Evolutionary conservation across 2,329 filamentous ascomycete genomes (phyloP).

Genomic region (Cladophialophora psammophila): DNA sequence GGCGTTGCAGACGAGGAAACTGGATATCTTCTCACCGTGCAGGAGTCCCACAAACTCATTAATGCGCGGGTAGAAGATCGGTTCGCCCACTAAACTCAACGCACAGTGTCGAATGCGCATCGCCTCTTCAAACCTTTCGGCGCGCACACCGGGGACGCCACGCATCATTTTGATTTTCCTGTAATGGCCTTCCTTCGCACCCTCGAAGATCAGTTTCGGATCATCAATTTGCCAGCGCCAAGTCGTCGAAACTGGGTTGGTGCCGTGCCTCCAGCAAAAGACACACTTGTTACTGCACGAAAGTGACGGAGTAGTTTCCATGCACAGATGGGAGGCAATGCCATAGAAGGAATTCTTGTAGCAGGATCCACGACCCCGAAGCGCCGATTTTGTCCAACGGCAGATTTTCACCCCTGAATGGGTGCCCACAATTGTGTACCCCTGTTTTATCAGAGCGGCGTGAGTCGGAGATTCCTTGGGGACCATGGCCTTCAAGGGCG

Average conservation of each 20-base stretch:
- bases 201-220: constrained; percentile 85
- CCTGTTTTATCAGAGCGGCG: constrained; percentile 89
- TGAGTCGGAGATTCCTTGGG: constrained; percentile 89
- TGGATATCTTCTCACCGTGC: constrained; percentile 85
- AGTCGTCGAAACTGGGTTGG: constrained; percentile 93
- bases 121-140: constrained; percentile 90
- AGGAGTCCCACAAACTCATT: constrained; percentile 88
- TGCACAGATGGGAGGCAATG: constrained; percentile 94
- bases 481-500: constrained; percentile 85
- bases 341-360: constrained; percentile 99
- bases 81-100: constrained; percentile 89
- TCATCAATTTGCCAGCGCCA: constrained; percentile 97
- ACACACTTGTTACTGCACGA: constrained; percentile 99
- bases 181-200: constrained; percentile 91
- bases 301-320: constrained; percentile 95
- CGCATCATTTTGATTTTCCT: constrained; percentile 98
- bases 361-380: constrained; percentile 90
- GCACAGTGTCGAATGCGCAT: constrained; percentile 95
- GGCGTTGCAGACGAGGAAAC: constrained; percentile 95
- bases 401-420: constrained; percentile 98
- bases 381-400: constrained; percentile 96
- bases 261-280: constrained; percentile 98
- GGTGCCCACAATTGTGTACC: constrained; percentile 92
- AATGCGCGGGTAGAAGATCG: constrained; percentile 98
- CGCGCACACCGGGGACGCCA: constrained; percentile 88